These are phyloP conservation scores for Torulaspora delbrueckii DNA, from an alignment of 805 yeast genomes.

Conservation along the genomic window DNA sequence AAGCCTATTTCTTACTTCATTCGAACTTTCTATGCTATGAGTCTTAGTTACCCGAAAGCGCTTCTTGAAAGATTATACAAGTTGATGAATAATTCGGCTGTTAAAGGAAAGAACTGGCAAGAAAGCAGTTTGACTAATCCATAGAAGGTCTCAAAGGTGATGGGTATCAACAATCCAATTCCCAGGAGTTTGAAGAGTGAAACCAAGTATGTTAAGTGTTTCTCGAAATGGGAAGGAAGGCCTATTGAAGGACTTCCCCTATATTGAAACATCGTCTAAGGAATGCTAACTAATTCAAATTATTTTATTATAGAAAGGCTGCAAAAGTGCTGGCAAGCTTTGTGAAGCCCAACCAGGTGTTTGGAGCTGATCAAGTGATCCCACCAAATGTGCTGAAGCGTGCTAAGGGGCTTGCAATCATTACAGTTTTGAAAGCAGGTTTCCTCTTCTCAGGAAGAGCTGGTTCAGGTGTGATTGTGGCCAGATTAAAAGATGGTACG, in stretches of 20 bases:
- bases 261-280: neutral
- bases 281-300: neutral
- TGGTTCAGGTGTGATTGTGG: slow-evolving; percentile 93
- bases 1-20: neutral
- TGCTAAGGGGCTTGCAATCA: slow-evolving; percentile 88
- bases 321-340: slow-evolving; percentile 87
- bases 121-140: neutral
- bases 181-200: slow-evolving; percentile 87
- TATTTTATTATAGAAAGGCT: slow-evolving; percentile 57
- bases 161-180: slow-evolving; percentile 90
- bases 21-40: neutral
- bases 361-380: slow-evolving; percentile 82
- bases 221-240: neutral
- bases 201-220: slow-evolving; percentile 55
- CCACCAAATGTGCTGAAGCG: slow-evolving; percentile 83
- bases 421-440: slow-evolving; percentile 96
- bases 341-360: slow-evolving; percentile 88
- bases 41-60: slow-evolving; percentile 5
- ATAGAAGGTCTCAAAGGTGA: slow-evolving; percentile 19
- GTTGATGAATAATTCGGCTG: neutral
- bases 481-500: slow-evolving; percentile 86
- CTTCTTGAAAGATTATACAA: slow-evolving; percentile 1
- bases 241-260: neutral
- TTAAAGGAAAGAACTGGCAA: neutral
- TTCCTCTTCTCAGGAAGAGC: slow-evolving; percentile 95